A percentile compares a stretch with the other conserved stretches of the same genome.
phyloP scores from a whole-genome alignment of 2,329 filamentous ascomycete genomes.

The Xylariaceae sp. region DNA sequence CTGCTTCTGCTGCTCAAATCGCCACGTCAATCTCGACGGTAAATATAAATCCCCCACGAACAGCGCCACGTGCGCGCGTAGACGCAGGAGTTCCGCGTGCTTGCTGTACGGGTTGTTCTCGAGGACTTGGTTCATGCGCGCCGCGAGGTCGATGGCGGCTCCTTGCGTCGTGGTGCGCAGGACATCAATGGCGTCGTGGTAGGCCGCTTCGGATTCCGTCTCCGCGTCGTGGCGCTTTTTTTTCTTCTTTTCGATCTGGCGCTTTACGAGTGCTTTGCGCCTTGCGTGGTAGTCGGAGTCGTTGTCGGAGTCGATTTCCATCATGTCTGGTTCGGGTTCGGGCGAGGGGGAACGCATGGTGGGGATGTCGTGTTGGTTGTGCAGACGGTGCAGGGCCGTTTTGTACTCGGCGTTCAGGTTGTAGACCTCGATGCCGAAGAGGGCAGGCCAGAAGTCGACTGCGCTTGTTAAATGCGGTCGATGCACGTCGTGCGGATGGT shows the following conservation, averaged over 20 bases:
- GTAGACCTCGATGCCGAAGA: conserved; percentile 78
- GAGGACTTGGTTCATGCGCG: conserved; percentile 66
- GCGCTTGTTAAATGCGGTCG: conserved; percentile 57
- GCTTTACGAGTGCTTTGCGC: background rate
- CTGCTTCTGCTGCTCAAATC: background rate
- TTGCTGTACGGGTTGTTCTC: conserved; percentile 65
- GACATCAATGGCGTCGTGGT: conserved; percentile 34
- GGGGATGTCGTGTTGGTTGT: conserved; percentile 20
- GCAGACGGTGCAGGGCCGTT: conserved; percentile 36
- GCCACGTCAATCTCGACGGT: conserved; percentile 32
- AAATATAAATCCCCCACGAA: conserved; percentile 67
- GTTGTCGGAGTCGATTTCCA: background rate
- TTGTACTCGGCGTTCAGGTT: conserved; percentile 59
- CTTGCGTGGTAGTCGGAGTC: background rate
- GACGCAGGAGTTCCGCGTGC: conserved; percentile 58
- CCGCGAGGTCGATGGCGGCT: conserved; percentile 57
- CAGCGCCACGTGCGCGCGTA: conserved; percentile 68
- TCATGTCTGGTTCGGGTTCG: background rate
- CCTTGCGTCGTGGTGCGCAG: conserved; percentile 49
- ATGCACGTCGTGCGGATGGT: conserved; percentile 64
- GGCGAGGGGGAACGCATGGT: background rate
- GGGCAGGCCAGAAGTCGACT: conserved; percentile 72
- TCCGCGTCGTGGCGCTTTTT: background rate
- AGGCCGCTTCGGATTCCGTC: conserved; percentile 15
- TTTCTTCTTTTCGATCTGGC: background rate